Evolutionary conservation across 2,329 filamentous ascomycete species (phyloP), one percentile per base, ranked within the genome.

Genomic region (Penicillium sp.): DNA sequence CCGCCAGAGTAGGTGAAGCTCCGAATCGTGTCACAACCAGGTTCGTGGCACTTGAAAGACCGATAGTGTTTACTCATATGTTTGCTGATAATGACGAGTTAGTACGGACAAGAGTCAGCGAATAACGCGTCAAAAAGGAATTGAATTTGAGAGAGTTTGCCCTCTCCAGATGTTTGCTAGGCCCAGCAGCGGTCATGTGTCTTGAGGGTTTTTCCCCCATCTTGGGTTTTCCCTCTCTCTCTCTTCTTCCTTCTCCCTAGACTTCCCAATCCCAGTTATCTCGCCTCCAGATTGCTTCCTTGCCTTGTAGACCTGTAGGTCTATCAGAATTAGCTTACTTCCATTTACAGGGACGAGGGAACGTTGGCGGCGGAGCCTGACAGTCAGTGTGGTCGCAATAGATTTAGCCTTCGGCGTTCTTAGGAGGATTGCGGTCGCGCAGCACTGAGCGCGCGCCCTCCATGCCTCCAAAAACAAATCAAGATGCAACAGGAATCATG

Each of bases 61-160:
- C 39, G 39, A 25, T 42, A 26, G n/a, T 42, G 39, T 42, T 42
- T 42, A 42, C 32, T 28, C 39, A 42, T 42, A n/a, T 42, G 39
- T 42, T 34, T 42, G 8, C 39, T 42, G n/a, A 4, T 24, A 25
- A 42, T 24, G 24, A 24, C 9, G 39, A 42, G 28, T 42, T 42
- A 34, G 39, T 25, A 42, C 32, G n/a, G 38, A 40, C 9, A 40
- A 8, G 38, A 42, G n/a, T 28, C n/a, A 24, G 1, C 11, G 39
- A 34, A 9, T 3, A 18, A 13, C 28, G 39, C n/a, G n/a, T 24
- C 13, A 7, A 42, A 42, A 24, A 8, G n/a, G 28, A 25, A 7
- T 9, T 42, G 39, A 18, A 18, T 18, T 32, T 32, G 29, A 32
- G 29, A 32, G 29, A 32, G 29, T 32, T 32, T 32, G 29, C 29